A percentile compares a stretch with the other conserved stretches of the same genome.
Conservation (phyloP, 495 filamentous ascomycete species). For the Aspergillus nanangensis region DNA sequence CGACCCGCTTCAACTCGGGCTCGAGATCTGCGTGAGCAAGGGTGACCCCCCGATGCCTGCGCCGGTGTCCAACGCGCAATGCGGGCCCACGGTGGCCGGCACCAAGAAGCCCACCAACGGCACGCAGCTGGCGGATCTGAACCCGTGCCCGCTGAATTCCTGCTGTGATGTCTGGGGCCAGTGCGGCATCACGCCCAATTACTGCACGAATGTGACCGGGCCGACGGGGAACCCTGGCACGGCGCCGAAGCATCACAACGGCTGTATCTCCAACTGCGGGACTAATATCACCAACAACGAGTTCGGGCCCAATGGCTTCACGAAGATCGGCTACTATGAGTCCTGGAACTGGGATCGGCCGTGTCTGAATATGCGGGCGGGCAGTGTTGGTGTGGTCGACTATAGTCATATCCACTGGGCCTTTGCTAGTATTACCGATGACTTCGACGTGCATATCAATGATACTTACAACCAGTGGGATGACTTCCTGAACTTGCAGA, state of each 20-base stretch:
- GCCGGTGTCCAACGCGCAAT: constrained; percentile 24
- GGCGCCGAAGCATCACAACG: constrained; percentile 19
- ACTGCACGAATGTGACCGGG: constrained; percentile 27
- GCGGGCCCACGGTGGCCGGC: constrained; percentile 38
- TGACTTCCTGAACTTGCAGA: constrained; percentile 16
- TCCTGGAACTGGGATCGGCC: constrained; percentile 9
- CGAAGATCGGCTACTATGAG: constrained; percentile 11
- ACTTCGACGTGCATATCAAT: constrained; percentile 22
- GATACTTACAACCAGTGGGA: constrained; percentile 17
- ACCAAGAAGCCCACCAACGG: constrained; percentile 14
- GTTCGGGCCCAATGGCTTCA: constrained; percentile 5
- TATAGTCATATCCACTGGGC: constrained; percentile 44
- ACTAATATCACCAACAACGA: constrained; percentile 21
- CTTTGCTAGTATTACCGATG: constrained; percentile 33
- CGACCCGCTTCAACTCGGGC: constrained; percentile 13
- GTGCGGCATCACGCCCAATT: constrained; percentile 43
- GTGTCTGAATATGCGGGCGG: constrained; percentile 21
- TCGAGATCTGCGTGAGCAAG: constrained; percentile 42
- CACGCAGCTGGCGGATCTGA: constrained; percentile 13
- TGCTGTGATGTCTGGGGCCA: constrained; percentile 38
- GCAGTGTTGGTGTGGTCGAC: constrained; percentile 12
- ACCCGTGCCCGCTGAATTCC: constrained; percentile 20
- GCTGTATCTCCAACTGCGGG: constrained; percentile 45
- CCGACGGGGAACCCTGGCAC: constrained; percentile 33
- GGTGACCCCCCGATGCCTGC: constrained; percentile 43